Evolutionary conservation across 1,284 basidiomycete species (phyloP).

Genomic region (Farysia itapuensis): DNA sequence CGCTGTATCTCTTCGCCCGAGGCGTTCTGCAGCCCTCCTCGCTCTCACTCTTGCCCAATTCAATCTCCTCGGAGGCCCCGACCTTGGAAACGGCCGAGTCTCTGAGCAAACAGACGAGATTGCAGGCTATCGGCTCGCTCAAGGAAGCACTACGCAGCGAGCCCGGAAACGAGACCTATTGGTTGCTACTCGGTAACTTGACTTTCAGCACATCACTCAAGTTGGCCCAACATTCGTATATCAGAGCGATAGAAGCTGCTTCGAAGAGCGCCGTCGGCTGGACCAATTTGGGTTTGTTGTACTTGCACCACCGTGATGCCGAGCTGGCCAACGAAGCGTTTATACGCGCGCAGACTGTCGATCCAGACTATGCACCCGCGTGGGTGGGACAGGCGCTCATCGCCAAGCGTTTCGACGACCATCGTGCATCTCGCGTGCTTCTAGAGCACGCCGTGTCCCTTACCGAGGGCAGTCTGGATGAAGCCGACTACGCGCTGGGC

Average conservation of each 20-base stretch:
- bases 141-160: conserved; percentile 76
- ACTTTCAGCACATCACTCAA: conserved; percentile 71
- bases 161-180: conserved; percentile 74
- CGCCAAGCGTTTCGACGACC: conserved; percentile 70
- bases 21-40: conserved; percentile 13
- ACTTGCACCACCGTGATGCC: conserved; percentile 76
- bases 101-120: conserved; percentile 61
- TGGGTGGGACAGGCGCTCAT: conserved; percentile 93
- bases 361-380: conserved; percentile 84
- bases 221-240: conserved; percentile 85
- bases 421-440: conserved; percentile 70
- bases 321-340: conserved; percentile 86
- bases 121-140: conserved; percentile 69
- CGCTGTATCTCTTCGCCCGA: conserved; percentile 35
- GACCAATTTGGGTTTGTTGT: conserved; percentile 88
- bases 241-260: conserved; percentile 83
- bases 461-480: conserved; percentile 70
- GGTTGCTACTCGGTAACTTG: conserved; percentile 79
- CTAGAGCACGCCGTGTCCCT: conserved; percentile 81
- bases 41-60: conserved; percentile 61
- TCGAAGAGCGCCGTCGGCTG: conserved; percentile 70
- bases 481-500: conserved; percentile 80
- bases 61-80: conserved; percentile 43
- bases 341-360: conserved; percentile 81
- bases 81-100: conserved; percentile 61